phyloP scores from a whole-genome alignment of 441 rosid species.

The Eruca vesicaria region DNA sequence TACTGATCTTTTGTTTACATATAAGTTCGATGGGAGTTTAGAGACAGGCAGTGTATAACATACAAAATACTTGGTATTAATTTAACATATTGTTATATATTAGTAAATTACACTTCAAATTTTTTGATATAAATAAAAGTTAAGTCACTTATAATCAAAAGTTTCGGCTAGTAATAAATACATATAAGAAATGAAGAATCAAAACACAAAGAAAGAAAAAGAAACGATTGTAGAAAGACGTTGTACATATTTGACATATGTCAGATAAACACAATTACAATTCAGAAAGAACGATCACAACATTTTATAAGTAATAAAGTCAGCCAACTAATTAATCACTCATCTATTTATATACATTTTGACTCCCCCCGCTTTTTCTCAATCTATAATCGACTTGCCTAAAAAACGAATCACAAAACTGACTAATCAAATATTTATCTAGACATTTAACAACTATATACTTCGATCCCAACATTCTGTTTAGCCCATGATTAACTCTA shows the following conservation, averaged over 20 bases:
- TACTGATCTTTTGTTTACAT: conserved; percentile 2
- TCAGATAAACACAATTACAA: neutral
- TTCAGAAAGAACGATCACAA: conserved; percentile 6
- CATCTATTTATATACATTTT: conserved; percentile 5
- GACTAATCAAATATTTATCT: neutral
- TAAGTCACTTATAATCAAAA: neutral
- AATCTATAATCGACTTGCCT: neutral
- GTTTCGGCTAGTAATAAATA: neutral
- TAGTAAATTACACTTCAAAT: neutral
- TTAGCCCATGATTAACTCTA: neutral
- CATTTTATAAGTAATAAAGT: conserved; percentile 11
- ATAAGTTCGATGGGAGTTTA: neutral
- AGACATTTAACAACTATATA: neutral
- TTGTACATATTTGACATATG: conserved; percentile 18
- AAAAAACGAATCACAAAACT: neutral
- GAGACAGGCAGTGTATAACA: neutral
- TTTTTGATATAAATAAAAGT: neutral
- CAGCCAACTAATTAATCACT: conserved; percentile 28
- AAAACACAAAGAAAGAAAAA: neutral
- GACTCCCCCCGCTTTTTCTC: neutral
- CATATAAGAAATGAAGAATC: neutral
- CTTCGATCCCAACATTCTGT: conserved; percentile 18
- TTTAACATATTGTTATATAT: too few species aligned
- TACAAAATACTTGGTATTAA: neutral
- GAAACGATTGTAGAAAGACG: neutral